Conservation (phyloP, 106 monocot species). For the Alisma plantagoaquatica region DNA sequence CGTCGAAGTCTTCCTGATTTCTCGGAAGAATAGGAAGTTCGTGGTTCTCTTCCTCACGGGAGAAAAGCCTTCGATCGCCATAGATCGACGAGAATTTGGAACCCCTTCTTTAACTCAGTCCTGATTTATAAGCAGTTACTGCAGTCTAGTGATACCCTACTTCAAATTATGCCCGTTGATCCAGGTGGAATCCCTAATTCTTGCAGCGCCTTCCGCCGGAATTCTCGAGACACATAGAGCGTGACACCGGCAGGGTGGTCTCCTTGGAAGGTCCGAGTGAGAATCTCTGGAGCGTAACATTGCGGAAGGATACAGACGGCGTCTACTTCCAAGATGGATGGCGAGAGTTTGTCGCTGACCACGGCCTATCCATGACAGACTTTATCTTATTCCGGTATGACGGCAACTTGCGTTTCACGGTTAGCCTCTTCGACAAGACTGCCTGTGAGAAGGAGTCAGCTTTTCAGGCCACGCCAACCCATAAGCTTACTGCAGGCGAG, state of each 20-base stretch:
- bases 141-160: too few species aligned
- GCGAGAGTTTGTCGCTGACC: conserved; percentile 5
- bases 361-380: neutral
- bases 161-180: too few species aligned
- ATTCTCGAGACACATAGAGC: conserved; percentile 4
- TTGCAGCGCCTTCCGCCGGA: conserved; percentile 4
- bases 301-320: neutral
- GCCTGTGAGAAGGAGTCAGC: conserved; percentile 8
- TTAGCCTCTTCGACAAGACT: conserved; percentile 3
- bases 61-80: too few species aligned
- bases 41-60: too few species aligned
- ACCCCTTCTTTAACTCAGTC: neutral
- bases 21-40: too few species aligned
- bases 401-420: conserved; percentile 1
- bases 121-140: too few species aligned
- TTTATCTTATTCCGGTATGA: conserved; percentile 7
- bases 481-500: neutral
- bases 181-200: too few species aligned
- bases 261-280: conserved; percentile 3
- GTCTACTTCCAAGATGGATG: conserved; percentile 8
- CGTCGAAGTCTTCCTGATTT: too few species aligned
- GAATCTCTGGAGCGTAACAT: conserved; percentile 1
- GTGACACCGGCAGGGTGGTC: neutral
- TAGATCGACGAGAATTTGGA: too few species aligned
- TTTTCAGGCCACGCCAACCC: neutral